Percentiles rank a stretch among this genome's conserved stretches.
phyloP scores from a whole-genome alignment of 345 rosid genomes.

The Eucalyptus tenuipes region DNA sequence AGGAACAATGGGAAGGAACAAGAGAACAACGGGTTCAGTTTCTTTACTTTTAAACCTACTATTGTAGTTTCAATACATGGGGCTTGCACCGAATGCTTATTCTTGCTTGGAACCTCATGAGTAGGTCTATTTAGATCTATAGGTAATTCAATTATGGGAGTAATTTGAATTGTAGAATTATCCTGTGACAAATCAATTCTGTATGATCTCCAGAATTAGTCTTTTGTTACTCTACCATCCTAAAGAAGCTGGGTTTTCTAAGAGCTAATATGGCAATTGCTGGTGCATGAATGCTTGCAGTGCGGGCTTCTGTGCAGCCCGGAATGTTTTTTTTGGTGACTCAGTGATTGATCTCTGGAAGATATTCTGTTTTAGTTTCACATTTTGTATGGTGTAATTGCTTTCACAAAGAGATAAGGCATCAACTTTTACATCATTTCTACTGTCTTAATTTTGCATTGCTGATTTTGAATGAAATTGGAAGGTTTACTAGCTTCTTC shows the following conservation, averaged over 20 bases:
- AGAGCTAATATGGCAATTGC: not conserved
- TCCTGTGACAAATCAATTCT: not conserved
- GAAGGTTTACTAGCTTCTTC: not conserved
- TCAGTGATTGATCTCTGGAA: not conserved
- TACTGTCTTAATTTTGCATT: not conserved
- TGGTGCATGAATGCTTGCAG: not conserved
- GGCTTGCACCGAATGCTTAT: not conserved
- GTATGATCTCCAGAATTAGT: not conserved
- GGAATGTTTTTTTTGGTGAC: not conserved
- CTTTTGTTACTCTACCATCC: not conserved
- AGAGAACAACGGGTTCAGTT: constrained; percentile 80
- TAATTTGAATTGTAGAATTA: not conserved
- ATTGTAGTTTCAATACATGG: not conserved
- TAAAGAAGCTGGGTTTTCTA: not conserved
- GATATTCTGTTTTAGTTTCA: not conserved
- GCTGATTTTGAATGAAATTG: not conserved
- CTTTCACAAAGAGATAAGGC: not conserved
- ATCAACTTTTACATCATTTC: not conserved
- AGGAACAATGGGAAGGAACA: constrained; percentile 99
- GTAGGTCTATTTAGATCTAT: not conserved
- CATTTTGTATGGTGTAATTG: not conserved
- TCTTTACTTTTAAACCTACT: not conserved
- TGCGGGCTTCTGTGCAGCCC: not conserved
- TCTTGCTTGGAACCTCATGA: not conserved
- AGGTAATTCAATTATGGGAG: not conserved